Conservation (phyloP, 1,284 basidiomycete species). For the Ceratobasidium sp. region DNA sequence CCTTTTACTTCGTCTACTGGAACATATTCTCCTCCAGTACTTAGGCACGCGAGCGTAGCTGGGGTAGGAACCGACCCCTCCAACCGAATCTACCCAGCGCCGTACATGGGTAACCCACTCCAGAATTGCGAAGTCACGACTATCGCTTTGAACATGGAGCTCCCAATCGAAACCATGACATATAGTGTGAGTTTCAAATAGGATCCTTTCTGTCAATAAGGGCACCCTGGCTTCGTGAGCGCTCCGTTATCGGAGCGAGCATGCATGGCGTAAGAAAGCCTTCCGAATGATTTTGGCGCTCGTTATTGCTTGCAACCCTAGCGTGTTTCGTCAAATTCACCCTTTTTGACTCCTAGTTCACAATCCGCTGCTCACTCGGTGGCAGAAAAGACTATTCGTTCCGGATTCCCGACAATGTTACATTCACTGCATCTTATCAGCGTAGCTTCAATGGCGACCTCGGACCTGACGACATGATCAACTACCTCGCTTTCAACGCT, state of each 20-base stretch:
- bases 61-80: background rate
- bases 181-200: slow-evolving; percentile 3
- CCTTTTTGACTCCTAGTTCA: background rate
- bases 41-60: background rate
- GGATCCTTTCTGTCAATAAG: background rate
- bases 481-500: slow-evolving; percentile 20
- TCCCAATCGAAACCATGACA: background rate
- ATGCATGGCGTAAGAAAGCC: too few species aligned
- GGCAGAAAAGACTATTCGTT: background rate
- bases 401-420: slow-evolving; percentile 6
- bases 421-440: background rate
- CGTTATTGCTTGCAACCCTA: too few species aligned
- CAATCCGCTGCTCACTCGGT: background rate
- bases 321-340: background rate
- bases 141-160: background rate
- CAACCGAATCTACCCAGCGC: slow-evolving; percentile 19
- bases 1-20: too few species aligned
- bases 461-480: slow-evolving; percentile 20
- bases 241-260: too few species aligned
- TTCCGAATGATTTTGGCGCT: too few species aligned
- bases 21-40: too few species aligned
- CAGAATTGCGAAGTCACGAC: slow-evolving; percentile 1
- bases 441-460: background rate
- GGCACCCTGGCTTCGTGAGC: too few species aligned
- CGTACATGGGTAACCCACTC: slow-evolving; percentile 26